These are phyloP conservation scores for Astrothelium subdiscretum DNA, from an alignment of 495 filamentous ascomycete genomes.

Conservation along the genomic window DNA sequence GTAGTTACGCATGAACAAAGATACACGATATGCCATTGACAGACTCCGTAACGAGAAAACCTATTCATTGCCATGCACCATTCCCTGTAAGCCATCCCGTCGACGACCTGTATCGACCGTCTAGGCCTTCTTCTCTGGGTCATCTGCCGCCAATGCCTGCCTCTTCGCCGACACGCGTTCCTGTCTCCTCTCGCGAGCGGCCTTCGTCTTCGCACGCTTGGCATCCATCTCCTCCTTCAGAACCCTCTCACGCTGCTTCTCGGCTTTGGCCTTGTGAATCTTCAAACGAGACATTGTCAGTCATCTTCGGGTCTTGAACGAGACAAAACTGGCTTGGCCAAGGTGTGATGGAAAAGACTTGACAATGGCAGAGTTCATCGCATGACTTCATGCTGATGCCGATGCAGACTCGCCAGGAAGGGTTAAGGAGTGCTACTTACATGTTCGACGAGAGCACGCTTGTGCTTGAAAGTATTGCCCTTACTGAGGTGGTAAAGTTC, in stretches of 20 bases:
- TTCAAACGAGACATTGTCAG: conserved; percentile 26
- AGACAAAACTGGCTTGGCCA: too few relatives aligned
- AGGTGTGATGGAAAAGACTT: too few relatives aligned
- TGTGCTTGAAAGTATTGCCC: conserved; percentile 99
- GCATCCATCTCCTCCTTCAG: conserved; percentile 99
- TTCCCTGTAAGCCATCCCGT: not conserved
- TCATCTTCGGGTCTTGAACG: not conserved
- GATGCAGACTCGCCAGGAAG: not conserved
- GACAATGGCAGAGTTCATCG: not conserved
- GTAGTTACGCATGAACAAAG: not conserved
- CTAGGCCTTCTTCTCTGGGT: conserved; percentile 42
- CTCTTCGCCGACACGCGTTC: conserved; percentile 85
- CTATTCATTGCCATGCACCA: not conserved
- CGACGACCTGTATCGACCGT: not conserved
- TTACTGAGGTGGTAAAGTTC: conserved; percentile 99
- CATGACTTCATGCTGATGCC: conserved; percentile 22
- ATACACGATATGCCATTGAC: not conserved
- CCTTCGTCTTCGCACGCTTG: conserved; percentile 99
- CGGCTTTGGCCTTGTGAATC: conserved; percentile 99
- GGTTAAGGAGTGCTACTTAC: conserved; percentile 49
- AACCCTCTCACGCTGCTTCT: conserved; percentile 85
- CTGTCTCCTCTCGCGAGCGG: conserved; percentile 89
- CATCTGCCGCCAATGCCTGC: conserved; percentile 64
- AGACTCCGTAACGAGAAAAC: not conserved
- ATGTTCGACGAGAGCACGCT: conserved; percentile 97